Percentiles rank a stretch among this genome's conserved stretches.
These are phyloP conservation scores for Hericium rajendrae DNA, from an alignment of 768 basidiomycete species.

Conservation along the genomic window DNA sequence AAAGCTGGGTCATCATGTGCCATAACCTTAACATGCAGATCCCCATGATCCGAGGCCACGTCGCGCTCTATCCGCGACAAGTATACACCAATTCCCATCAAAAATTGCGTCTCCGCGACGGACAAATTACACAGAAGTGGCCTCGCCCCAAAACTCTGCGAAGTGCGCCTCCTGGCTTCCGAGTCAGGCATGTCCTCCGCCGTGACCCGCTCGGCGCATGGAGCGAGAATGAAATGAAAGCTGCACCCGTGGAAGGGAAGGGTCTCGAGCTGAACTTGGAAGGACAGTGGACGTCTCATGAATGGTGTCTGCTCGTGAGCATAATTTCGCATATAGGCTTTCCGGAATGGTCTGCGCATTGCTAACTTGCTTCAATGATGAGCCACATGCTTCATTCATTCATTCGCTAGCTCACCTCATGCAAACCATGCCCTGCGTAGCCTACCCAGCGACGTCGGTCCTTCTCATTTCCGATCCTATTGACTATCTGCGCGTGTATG, in stretches of 20 bases:
- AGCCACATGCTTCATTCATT: slow-evolving; percentile 11
- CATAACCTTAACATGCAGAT: too few species aligned
- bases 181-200: slow-evolving; percentile 4
- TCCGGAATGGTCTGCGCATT: slow-evolving; percentile 41
- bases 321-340: slow-evolving; percentile 44
- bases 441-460: slow-evolving; percentile 53
- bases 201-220: slow-evolving; percentile 5
- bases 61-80: not conserved
- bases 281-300: slow-evolving; percentile 50
- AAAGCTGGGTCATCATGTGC: too few species aligned
- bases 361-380: slow-evolving; percentile 52
- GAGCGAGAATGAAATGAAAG: slow-evolving; percentile 2
- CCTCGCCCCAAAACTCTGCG: slow-evolving; percentile 30
- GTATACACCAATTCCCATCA: not conserved
- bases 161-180: not conserved
- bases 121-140: slow-evolving; percentile 43
- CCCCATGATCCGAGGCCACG: not conserved
- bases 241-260: slow-evolving; percentile 23
- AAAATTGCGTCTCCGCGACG: not conserved
- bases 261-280: slow-evolving; percentile 30
- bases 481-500: slow-evolving; percentile 48
- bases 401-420: not conserved
- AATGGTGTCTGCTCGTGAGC: slow-evolving; percentile 52
- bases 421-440: slow-evolving; percentile 23
- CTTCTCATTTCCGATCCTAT: slow-evolving; percentile 52